Base-by-base conservation (phyloP, 345 rosid species). In the Camelina hispida region DNA sequence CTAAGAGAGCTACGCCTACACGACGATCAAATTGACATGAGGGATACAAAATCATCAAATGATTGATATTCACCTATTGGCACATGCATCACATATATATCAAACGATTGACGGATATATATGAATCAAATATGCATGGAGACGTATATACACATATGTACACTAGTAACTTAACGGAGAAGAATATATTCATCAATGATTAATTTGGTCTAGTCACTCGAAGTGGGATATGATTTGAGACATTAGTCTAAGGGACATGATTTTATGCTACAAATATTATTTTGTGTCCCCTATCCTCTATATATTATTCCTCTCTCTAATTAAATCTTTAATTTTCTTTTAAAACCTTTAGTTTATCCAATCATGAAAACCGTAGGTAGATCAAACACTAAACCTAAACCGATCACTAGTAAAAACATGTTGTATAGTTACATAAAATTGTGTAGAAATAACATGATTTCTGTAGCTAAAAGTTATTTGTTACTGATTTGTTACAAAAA, bases 161-260 rank as follows among this genome's bases (percentile, higher is more conserved):
- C 37, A 7, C 7, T 30, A 51, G 4, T 60, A 51, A 40, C 6
- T 18, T 9, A 38, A 50, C 4, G 37, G 7, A 15, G 38, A 69
- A 53, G 74, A 69, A 76, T 69, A 69, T 76, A 68, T 62, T 46
- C 58, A 69, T 62, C 70, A 76, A 68, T 75, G 57, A 61, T 76
- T 28, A 28, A 28, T 4, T 60, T 43, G 79, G 50, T 61, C 55
- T 37, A 58, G 23, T 50, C 67, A 74, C 32, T 16, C 17, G 11
- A 76, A 76, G 42, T 75, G 69, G 64, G 60, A 52, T 52, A 22
- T 61, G 74, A 68, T 68, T 68, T 68, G 79, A 75, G 67, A 54
- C 50, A 68, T 28, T 42, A 30, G 13, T 53, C 38, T 28, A 5
- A 61, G 44, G 25, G 25, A 28, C n/a, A 13, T 63, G 71, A 62